Conservation (phyloP, 768 basidiomycete species). For the Suillus americanus region DNA sequence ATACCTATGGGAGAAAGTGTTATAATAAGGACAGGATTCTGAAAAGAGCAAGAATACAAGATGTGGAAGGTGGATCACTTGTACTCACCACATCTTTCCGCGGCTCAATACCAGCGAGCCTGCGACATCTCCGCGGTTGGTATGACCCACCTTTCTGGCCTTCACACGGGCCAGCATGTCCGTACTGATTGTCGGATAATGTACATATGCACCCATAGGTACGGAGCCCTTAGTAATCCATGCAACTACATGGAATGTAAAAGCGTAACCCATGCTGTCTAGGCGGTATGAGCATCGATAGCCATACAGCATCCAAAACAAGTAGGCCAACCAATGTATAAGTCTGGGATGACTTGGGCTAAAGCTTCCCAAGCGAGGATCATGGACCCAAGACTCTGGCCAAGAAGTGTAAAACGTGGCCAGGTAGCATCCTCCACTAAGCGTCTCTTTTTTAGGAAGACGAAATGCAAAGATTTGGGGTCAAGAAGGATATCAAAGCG, state of each 20-base stretch:
- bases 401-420: conserved; percentile 88
- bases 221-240: conserved; percentile 52
- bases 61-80: background rate
- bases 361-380: conserved; percentile 83
- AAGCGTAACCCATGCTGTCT: conserved; percentile 99
- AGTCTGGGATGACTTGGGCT: conserved; percentile 75
- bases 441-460: conserved; percentile 70
- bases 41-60: background rate
- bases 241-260: conserved; percentile 80
- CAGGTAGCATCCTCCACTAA: conserved; percentile 82
- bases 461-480: conserved; percentile 68
- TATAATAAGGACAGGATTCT: background rate
- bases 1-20: conserved; percentile 51
- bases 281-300: conserved; percentile 7
- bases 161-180: conserved; percentile 88
- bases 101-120: conserved; percentile 50
- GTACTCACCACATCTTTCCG: conserved; percentile 62
- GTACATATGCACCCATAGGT: conserved; percentile 87
- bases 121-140: conserved; percentile 57
- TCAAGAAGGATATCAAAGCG: conserved; percentile 80
- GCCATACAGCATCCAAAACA: conserved; percentile 5
- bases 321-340: conserved; percentile 74
- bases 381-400: conserved; percentile 89
- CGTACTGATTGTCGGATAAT: conserved; percentile 95
- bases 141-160: conserved; percentile 58